Percentiles rank a stretch among this genome's conserved stretches.
Conservation (phyloP, 140 eudicot species). For the Oenanthe javanica region DNA sequence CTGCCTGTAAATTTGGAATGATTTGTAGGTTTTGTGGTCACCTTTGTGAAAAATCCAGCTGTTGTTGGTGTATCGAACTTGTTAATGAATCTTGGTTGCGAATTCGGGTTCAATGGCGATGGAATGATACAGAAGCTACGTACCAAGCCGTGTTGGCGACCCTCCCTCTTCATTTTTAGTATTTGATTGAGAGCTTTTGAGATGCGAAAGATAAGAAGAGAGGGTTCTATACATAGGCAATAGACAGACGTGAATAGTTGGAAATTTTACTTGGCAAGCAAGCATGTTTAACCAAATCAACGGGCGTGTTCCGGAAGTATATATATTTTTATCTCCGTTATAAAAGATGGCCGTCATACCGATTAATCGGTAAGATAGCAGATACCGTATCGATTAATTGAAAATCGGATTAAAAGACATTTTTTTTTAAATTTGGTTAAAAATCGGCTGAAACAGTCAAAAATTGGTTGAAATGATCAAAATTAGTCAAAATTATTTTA, state of each 20-base stretch:
- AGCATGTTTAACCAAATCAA: neutral
- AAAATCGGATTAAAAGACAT: too few species aligned
- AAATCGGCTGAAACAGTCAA: too few species aligned
- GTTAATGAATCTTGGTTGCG: constrained; percentile 16
- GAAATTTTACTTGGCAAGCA: neutral
- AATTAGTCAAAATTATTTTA: too few species aligned
- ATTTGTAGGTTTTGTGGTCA: constrained; percentile 60
- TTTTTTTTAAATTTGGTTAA: too few species aligned
- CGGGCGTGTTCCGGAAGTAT: neutral
- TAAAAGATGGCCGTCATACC: too few species aligned
- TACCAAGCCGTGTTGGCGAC: constrained; percentile 72
- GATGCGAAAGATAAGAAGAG: neutral
- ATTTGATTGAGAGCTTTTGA: constrained; percentile 10
- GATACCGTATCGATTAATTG: too few species aligned
- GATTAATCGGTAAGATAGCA: too few species aligned
- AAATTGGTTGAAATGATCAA: too few species aligned
- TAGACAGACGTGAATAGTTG: neutral
- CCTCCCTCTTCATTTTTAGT: constrained; percentile 57
- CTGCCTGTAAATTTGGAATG: constrained; percentile 71
- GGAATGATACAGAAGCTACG: constrained; percentile 28
- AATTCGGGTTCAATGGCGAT: constrained; percentile 14
- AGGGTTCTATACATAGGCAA: neutral
- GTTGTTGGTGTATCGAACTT: constrained; percentile 34
- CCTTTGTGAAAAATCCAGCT: constrained; percentile 46
- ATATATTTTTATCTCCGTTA: neutral